Evolutionary conservation across 2,329 filamentous ascomycete genomes (phyloP).

Genomic region (Penicillium sumatraense): DNA sequence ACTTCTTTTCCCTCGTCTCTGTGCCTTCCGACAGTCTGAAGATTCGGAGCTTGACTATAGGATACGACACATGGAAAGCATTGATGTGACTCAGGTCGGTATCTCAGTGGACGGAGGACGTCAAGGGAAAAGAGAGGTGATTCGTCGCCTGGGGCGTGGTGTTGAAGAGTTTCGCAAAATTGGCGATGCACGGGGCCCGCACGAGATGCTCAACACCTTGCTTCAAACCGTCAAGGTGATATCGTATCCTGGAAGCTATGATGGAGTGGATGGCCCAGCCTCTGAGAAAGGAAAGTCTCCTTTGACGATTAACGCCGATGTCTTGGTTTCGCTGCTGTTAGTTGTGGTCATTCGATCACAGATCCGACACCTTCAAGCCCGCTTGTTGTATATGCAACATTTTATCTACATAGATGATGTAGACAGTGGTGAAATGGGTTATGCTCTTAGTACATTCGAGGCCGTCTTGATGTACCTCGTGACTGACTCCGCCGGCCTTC

Average conservation of each 20-base stretch:
- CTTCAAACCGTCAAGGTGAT: slow-evolving; percentile 82
- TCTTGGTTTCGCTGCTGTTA: slow-evolving; percentile 85
- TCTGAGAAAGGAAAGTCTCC: slow-evolving; percentile 60
- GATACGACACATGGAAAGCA: slow-evolving; percentile 88
- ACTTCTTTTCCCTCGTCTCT: slow-evolving; percentile 81
- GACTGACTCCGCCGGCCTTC: slow-evolving; percentile 77
- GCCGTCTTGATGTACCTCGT: slow-evolving; percentile 88
- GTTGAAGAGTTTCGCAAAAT: slow-evolving; percentile 91
- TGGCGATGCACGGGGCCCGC: slow-evolving; percentile 74
- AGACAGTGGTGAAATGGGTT: slow-evolving; percentile 93
- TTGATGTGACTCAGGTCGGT: slow-evolving; percentile 93
- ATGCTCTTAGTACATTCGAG: slow-evolving; percentile 93
- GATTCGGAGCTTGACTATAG: slow-evolving; percentile 87
- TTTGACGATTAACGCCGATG: slow-evolving; percentile 81
- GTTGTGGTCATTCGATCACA: slow-evolving; percentile 92
- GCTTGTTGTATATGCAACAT: slow-evolving; percentile 91
- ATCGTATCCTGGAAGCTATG: slow-evolving; percentile 64
- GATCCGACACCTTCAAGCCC: slow-evolving; percentile 82
- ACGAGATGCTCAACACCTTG: slow-evolving; percentile 85
- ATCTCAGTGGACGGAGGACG: slow-evolving; percentile 81
- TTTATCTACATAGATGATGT: slow-evolving; percentile 99
- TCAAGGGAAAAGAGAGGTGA: slow-evolving; percentile 79
- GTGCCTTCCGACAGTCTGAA: slow-evolving; percentile 75
- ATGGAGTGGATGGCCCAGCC: slow-evolving; percentile 42
- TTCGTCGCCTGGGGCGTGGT: slow-evolving; percentile 74